Evolutionary conservation across 345 rosid genomes (phyloP), one percentile per base, ranked within the genome.

Genomic region (Populus ilicifolia): DNA sequence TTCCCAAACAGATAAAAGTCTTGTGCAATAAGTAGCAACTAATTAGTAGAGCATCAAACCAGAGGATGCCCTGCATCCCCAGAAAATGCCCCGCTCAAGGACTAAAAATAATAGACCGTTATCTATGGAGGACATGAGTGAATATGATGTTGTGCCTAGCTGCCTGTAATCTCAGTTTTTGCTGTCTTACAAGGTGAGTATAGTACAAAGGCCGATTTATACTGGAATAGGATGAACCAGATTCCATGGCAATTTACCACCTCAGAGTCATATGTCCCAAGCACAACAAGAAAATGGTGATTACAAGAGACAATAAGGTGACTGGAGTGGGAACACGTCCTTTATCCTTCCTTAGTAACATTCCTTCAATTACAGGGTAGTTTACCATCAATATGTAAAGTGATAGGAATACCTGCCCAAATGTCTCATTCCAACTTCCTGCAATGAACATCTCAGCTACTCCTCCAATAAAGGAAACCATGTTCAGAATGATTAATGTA

Each of bases 341-440:
- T 59, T 71, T 73, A 25, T 83, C 83, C 72, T 80, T 78, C 65
- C 83, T 71, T 30, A 72, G 21, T 2, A 66, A 18, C 82, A 80
- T 80, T 30, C 82, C 81, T 63, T 84, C 80, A 69, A 75, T 74
- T 41, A 77, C 69, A 6, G 86, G 81, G 23, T 71, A 83, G 78
- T 78, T 83, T 23, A 63, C 63, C 14, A 59, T 29, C 54, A 71
- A n/a, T 48, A 80, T 78, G 79, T 75, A 83, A 71, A 77, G 29
- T 17, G 83, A 62, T 30, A 80, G 77, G 61, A 77, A 50, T 39
- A 78, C 43, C 69, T 83, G 86, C 6, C 77, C 73, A 33, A 67
- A 41, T 79, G 80, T 62, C 41, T 73, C 70, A 36, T 71, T 13
- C 76, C 76, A 70, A 7, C 21, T 65, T 23, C 59, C 25, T 0